phyloP scores from a whole-genome alignment of 1,284 basidiomycete genomes.

The Lignosus rhinocerotis region DNA sequence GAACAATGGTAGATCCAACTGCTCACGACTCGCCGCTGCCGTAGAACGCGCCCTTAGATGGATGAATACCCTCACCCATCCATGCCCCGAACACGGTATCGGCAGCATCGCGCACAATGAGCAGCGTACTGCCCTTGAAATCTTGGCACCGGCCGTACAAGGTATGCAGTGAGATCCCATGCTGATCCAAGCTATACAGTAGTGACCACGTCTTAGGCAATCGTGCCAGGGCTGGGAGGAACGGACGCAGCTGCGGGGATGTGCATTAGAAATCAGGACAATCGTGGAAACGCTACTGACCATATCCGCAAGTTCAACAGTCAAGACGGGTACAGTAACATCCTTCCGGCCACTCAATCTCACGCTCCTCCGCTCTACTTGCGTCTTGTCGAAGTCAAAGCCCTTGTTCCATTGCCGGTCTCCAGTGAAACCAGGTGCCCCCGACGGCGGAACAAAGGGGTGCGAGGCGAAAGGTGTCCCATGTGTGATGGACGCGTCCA shows the following conservation, averaged over 20 bases:
- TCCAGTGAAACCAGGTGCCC: conserved; percentile 79
- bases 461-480: conserved; percentile 61
- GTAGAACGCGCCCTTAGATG: conserved; percentile 69
- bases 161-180: conserved; percentile 91
- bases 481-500: conserved; percentile 38
- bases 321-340: conserved; percentile 58
- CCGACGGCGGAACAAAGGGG: conserved; percentile 62
- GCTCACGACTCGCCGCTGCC: conserved; percentile 86
- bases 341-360: conserved; percentile 46
- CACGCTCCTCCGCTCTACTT: conserved; percentile 38
- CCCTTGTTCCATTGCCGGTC: conserved; percentile 38
- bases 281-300: conserved; percentile 40
- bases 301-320: conserved; percentile 53
- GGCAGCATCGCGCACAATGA: conserved; percentile 61
- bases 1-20: neutral
- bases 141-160: conserved; percentile 71
- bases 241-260: conserved; percentile 58
- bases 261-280: neutral
- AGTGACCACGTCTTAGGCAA: conserved; percentile 84
- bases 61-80: conserved; percentile 71
- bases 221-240: conserved; percentile 80
- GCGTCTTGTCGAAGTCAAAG: conserved; percentile 36
- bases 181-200: conserved; percentile 92
- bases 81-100: conserved; percentile 79
- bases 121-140: conserved; percentile 46